A percentile compares a stretch with the other conserved stretches of the same genome.
These are phyloP conservation scores for Verticillium tricorpus DNA, from an alignment of 2,329 filamentous ascomycete genomes.

Conservation along the genomic window DNA sequence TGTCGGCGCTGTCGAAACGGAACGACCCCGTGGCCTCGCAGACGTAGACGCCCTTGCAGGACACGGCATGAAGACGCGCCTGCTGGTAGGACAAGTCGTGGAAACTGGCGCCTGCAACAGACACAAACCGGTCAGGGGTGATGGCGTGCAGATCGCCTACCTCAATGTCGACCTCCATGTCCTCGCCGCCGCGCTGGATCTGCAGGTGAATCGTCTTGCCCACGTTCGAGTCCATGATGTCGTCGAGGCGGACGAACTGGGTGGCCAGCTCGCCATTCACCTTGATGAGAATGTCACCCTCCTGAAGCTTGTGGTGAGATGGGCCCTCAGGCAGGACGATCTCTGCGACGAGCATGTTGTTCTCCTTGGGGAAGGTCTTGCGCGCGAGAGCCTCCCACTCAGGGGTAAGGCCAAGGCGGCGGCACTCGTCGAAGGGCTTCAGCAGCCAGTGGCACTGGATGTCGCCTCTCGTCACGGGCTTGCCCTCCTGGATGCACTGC, in stretches of 20 bases:
- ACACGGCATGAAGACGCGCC: conserved; percentile 89
- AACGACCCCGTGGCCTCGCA: conserved; percentile 95
- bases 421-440: conserved; percentile 96
- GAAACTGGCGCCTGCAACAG: conserved; percentile 90
- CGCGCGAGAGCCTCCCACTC: conserved; percentile 85
- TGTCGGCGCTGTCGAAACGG: conserved; percentile 84
- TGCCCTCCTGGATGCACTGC: conserved; percentile 73
- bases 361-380: conserved; percentile 82
- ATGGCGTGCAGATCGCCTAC: conserved; percentile 92
- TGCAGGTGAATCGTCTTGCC: conserved; percentile 72
- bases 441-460: conserved; percentile 97
- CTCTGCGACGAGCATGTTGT: conserved; percentile 94
- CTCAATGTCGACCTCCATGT: conserved; percentile 76
- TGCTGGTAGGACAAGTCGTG: conserved; percentile 97
- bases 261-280: conserved; percentile 92
- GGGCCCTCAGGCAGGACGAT: conserved; percentile 90
- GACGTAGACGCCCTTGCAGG: conserved; percentile 87
- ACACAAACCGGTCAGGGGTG: conserved; percentile 92
- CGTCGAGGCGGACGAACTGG: conserved; percentile 87
- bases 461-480: conserved; percentile 81
- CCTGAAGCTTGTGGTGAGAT: conserved; percentile 79
- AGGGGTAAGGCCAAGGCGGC: conserved; percentile 76
- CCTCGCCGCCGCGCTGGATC: conserved; percentile 83
- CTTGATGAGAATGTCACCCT: conserved; percentile 89
- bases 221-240: conserved; percentile 85